Conservation (phyloP, 2,329 filamentous ascomycete genomes). For the Amesomyces nigricolor region DNA sequence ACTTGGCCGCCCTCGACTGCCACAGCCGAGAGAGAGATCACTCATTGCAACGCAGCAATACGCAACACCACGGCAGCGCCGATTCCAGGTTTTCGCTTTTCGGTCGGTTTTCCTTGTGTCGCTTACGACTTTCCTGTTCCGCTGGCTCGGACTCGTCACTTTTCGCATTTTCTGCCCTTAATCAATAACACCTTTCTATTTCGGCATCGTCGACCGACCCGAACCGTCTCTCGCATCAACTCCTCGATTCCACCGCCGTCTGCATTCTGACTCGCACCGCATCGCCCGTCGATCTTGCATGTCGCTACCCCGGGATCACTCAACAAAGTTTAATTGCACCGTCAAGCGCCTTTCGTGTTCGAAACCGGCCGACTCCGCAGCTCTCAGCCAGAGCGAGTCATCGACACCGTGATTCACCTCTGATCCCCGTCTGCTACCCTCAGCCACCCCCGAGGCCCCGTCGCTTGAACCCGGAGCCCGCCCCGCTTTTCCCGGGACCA, state of each 20-base stretch:
- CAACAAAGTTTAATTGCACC: conserved; percentile 14
- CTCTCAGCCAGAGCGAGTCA: conserved; percentile 10
- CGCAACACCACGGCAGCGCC: conserved; percentile 14
- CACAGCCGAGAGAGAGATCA: conserved; percentile 15
- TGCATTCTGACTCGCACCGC: conserved; percentile 18
- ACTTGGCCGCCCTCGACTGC: conserved; percentile 20
- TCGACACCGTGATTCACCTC: conserved; percentile 13
- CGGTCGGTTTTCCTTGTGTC: not conserved
- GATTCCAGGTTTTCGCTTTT: conserved; percentile 8
- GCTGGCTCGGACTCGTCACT: conserved; percentile 21
- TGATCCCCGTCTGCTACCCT: conserved; percentile 15
- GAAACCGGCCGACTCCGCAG: conserved; percentile 12
- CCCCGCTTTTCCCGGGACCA: conserved; percentile 23
- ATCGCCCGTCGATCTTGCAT: conserved; percentile 17
- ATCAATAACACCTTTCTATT: conserved; percentile 9
- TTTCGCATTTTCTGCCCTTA: conserved; percentile 3
- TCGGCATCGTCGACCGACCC: conserved; percentile 20
- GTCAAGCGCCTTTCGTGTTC: conserved; percentile 6
- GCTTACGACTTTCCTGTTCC: conserved; percentile 12
- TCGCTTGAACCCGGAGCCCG: not conserved
- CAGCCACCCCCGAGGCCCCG: conserved; percentile 14
- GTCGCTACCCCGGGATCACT: conserved; percentile 5
- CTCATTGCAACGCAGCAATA: conserved; percentile 2
- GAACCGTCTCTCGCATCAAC: conserved; percentile 6
- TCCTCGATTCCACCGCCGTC: conserved; percentile 2